Percentiles rank a stretch among this genome's conserved stretches.
phyloP scores from a whole-genome alignment of 2,329 filamentous ascomycete genomes.

The Trichoderma harzianum region DNA sequence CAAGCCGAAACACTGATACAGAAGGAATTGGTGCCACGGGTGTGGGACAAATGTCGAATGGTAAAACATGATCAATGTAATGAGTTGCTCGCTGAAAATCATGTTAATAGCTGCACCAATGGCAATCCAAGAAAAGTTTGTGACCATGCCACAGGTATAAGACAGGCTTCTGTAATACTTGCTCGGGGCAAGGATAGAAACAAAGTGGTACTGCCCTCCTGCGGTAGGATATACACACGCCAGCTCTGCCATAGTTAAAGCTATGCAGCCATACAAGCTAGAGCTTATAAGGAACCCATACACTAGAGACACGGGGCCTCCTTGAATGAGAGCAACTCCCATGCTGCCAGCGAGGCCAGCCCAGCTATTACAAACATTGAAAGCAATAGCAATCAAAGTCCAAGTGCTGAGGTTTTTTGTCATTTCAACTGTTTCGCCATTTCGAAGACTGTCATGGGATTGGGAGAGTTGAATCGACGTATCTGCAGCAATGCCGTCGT shows the following conservation, averaged over 20 bases:
- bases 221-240: slow-evolving; percentile 36
- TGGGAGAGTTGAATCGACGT: background rate
- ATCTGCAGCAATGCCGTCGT: background rate
- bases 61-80: background rate
- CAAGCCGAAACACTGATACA: background rate
- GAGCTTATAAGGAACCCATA: slow-evolving; percentile 25
- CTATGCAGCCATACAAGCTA: slow-evolving; percentile 20
- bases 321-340: slow-evolving; percentile 20
- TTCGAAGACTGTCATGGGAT: background rate
- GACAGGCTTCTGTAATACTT: slow-evolving; percentile 18
- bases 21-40: background rate
- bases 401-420: background rate
- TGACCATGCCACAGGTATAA: background rate
- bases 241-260: slow-evolving; percentile 34
- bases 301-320: slow-evolving; percentile 16
- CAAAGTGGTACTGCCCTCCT: slow-evolving; percentile 39
- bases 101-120: background rate
- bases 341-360: slow-evolving; percentile 23
- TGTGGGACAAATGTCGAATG: background rate
- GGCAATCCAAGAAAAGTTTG: background rate
- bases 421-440: background rate
- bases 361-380: slow-evolving; percentile 27
- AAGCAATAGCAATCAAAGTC: background rate
- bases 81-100: background rate
- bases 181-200: slow-evolving; percentile 28